phyloP scores from a whole-genome alignment of 805 yeast genomes.

The Dipodascopsis tothii region DNA sequence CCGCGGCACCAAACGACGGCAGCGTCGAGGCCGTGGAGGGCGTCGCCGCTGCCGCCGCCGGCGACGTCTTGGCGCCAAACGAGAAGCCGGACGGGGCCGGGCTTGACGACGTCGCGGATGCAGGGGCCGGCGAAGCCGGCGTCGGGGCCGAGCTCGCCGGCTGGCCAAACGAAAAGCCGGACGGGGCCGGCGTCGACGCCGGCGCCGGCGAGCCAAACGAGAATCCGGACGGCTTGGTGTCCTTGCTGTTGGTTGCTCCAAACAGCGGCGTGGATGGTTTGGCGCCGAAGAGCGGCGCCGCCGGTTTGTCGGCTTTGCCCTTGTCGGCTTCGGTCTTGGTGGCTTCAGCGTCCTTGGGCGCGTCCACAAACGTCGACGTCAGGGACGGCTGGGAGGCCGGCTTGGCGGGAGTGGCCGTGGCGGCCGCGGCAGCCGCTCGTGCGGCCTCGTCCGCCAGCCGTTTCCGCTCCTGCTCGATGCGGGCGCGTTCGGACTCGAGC shows the following conservation, averaged over 20 bases:
- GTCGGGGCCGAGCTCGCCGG: neutral
- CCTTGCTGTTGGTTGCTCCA: no score
- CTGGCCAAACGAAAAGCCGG: constrained; percentile 1
- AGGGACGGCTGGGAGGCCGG: neutral
- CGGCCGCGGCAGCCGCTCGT: neutral
- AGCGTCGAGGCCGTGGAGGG: constrained; percentile 5
- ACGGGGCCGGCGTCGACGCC: neutral
- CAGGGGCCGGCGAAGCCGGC: constrained; percentile 1
- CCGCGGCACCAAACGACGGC: neutral
- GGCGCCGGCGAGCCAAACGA: neutral
- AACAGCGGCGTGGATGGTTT: constrained; percentile 1
- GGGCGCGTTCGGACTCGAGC: neutral
- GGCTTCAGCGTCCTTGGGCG: no score
- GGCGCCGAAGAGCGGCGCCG: constrained; percentile 1
- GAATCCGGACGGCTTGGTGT: neutral
- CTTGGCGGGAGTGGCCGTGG: neutral
- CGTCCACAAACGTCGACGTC: neutral
- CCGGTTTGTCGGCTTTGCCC: neutral
- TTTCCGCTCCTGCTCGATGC: neutral
- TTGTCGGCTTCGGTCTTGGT: no score
- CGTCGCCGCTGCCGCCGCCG: constrained; percentile 3
- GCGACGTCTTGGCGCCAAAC: neutral
- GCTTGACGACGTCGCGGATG: constrained; percentile 1
- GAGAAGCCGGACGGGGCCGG: constrained; percentile 1
- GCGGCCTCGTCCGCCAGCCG: neutral